phyloP scores from a whole-genome alignment of 2,329 filamentous ascomycete species.

The Fusarium proliferatum region DNA sequence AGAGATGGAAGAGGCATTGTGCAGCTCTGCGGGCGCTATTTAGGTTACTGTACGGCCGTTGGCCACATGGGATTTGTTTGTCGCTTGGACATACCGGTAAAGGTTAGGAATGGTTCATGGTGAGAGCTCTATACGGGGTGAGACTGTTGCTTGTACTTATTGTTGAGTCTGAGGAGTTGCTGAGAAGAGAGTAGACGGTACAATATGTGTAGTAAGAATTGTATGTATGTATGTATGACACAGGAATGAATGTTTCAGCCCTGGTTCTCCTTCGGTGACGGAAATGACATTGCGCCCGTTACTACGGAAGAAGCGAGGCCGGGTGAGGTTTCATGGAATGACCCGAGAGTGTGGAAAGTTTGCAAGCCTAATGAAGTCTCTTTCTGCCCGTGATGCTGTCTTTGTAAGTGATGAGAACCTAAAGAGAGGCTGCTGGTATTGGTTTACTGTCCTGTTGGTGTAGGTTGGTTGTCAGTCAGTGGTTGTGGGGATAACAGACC shows the following conservation, averaged over 20 bases:
- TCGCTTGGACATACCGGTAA: background rate
- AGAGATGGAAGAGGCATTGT: conserved; percentile 24
- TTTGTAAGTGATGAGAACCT: conserved; percentile 2
- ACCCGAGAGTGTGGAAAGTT: conserved; percentile 33
- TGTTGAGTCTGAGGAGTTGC: background rate
- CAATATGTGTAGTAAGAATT: background rate
- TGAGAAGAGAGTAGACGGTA: background rate
- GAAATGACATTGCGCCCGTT: conserved; percentile 12
- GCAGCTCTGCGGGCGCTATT: conserved; percentile 30
- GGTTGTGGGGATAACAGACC: conserved; percentile 22
- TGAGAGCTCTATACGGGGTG: background rate
- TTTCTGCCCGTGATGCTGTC: background rate
- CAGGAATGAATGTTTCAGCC: conserved; percentile 19
- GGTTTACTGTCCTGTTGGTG: background rate
- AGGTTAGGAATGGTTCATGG: conserved; percentile 4
- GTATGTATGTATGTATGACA: background rate
- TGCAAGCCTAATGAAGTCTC: background rate
- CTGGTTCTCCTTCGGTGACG: background rate
- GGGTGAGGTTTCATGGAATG: conserved; percentile 24
- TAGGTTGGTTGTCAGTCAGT: background rate
- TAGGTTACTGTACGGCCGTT: conserved; percentile 11
- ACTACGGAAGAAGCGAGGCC: background rate
- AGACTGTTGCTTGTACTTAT: background rate
- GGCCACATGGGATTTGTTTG: background rate
- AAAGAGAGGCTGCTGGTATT: background rate